These are phyloP conservation scores for Bipolaris cookei DNA, from an alignment of 2,329 filamentous ascomycete species.

Conservation along the genomic window DNA sequence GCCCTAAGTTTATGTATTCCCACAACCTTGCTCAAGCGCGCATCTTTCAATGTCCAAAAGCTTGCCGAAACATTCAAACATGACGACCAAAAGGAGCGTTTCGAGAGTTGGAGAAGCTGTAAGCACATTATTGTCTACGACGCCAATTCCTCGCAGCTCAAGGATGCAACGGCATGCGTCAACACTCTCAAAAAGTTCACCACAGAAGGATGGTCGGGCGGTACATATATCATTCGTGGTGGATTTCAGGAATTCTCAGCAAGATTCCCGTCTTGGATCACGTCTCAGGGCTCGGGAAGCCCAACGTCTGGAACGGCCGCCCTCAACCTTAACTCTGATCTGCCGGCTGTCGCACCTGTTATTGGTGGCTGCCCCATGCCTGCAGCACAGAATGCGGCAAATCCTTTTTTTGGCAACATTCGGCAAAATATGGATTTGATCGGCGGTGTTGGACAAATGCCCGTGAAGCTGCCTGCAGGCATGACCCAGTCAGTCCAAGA, in stretches of 20 bases:
- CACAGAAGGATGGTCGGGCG: slow-evolving; percentile 79
- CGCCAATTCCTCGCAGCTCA: slow-evolving; percentile 73
- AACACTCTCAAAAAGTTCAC: slow-evolving; percentile 95
- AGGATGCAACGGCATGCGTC: slow-evolving; percentile 78
- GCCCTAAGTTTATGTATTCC: slow-evolving; percentile 94
- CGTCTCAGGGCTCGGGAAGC: slow-evolving; percentile 48
- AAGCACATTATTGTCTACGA: slow-evolving; percentile 89
- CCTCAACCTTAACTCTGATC: slow-evolving; percentile 32
- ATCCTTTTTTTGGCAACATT: slow-evolving; percentile 96
- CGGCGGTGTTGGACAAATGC: slow-evolving; percentile 85
- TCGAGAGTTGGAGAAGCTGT: slow-evolving; percentile 76
- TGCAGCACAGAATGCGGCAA: slow-evolving; percentile 68
- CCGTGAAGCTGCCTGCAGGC: slow-evolving; percentile 63
- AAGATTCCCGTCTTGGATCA: slow-evolving; percentile 67
- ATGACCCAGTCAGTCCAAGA: slow-evolving; percentile 57
- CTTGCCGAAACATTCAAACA: slow-evolving; percentile 84
- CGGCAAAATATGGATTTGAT: slow-evolving; percentile 95
- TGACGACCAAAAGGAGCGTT: slow-evolving; percentile 71
- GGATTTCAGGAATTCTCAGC: slow-evolving; percentile 78
- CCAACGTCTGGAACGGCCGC: slow-evolving; percentile 31
- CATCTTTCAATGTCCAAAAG: slow-evolving; percentile 88
- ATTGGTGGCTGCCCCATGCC: slow-evolving; percentile 89
- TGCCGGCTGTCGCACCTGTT: slow-evolving; percentile 71
- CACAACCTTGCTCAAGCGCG: slow-evolving; percentile 87
- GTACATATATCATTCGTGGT: slow-evolving; percentile 76